A percentile compares a stretch with the other conserved stretches of the same genome.
phyloP scores from a whole-genome alignment of 768 basidiomycete genomes.

The Lentinula boryana region DNA sequence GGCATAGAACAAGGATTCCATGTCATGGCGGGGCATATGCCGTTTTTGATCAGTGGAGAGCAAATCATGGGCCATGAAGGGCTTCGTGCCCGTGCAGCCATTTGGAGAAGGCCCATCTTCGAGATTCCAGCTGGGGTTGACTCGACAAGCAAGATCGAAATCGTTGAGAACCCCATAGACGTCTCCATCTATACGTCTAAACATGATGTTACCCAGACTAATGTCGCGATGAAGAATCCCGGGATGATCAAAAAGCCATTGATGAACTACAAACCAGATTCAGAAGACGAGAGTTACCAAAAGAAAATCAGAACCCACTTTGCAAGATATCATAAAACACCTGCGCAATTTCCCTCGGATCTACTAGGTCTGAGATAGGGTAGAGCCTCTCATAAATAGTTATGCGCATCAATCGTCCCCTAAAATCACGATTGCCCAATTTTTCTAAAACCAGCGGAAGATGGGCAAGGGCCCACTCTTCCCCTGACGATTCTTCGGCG shows the following conservation, averaged over 20 bases:
- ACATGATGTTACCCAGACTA: conserved; percentile 10
- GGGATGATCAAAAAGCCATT: conserved; percentile 2
- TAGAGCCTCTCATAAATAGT: neutral
- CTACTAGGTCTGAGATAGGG: neutral
- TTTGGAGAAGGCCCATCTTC: neutral
- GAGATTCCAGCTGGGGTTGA: neutral
- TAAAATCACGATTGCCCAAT: neutral
- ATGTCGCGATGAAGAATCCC: conserved; percentile 12
- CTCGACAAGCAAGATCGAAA: conserved; percentile 8
- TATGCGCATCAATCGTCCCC: neutral
- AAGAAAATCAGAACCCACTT: neutral
- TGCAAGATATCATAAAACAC: neutral
- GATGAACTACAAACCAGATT: neutral
- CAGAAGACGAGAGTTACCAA: too few species aligned
- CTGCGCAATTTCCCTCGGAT: neutral
- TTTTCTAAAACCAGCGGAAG: neutral
- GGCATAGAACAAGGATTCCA: conserved; percentile 7
- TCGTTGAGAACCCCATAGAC: conserved; percentile 10
- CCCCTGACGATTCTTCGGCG: neutral
- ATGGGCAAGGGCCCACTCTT: neutral
- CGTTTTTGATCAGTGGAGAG: neutral
- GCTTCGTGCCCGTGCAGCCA: neutral
- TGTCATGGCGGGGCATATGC: conserved; percentile 4
- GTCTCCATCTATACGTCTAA: conserved; percentile 8
- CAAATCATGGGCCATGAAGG: conserved; percentile 3